These are phyloP conservation scores for Physcomitrellopsis africana DNA, from an alignment of 225 moss, liverwort and hornwort species.

Conservation along the genomic window DNA sequence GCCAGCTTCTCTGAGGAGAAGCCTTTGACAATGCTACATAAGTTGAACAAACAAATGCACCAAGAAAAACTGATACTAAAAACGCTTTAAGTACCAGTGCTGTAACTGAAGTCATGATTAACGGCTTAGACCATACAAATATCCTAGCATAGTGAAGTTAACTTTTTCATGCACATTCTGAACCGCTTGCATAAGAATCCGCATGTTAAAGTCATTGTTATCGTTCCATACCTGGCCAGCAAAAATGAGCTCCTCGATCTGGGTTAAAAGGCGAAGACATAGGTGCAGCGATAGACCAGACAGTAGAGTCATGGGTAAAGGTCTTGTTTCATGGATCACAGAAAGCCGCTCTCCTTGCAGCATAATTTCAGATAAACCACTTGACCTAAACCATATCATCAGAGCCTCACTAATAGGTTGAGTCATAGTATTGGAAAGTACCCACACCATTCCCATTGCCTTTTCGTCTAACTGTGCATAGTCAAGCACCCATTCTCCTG, in stretches of 20 bases:
- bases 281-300: constrained; percentile 95
- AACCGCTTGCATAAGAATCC: constrained; percentile 18
- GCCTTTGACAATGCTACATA: constrained; percentile 3
- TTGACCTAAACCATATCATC: constrained; percentile 93
- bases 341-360: constrained; percentile 74
- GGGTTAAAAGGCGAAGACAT: constrained; percentile 76
- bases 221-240: constrained; percentile 71
- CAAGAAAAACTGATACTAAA: background rate
- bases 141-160: background rate
- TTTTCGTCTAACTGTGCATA: constrained; percentile 94
- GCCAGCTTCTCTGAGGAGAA: constrained; percentile 1
- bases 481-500: constrained; percentile 91
- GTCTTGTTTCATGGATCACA: constrained; percentile 82
- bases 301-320: constrained; percentile 81
- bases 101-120: constrained; percentile 16
- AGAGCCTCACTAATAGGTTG: constrained; percentile 92
- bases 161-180: constrained; percentile 15
- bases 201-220: background rate
- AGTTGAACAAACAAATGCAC: background rate
- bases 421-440: constrained; percentile 95
- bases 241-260: constrained; percentile 85
- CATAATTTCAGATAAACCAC: constrained; percentile 72
- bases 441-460: constrained; percentile 99
- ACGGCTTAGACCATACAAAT: constrained; percentile 16
- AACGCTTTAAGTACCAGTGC: constrained; percentile 12